Percentiles rank a stretch among this genome's conserved stretches.
These are phyloP conservation scores for Thalassiosira livingstoniorum DNA, from an alignment of 352 stramenopile species.

Conservation along the genomic window DNA sequence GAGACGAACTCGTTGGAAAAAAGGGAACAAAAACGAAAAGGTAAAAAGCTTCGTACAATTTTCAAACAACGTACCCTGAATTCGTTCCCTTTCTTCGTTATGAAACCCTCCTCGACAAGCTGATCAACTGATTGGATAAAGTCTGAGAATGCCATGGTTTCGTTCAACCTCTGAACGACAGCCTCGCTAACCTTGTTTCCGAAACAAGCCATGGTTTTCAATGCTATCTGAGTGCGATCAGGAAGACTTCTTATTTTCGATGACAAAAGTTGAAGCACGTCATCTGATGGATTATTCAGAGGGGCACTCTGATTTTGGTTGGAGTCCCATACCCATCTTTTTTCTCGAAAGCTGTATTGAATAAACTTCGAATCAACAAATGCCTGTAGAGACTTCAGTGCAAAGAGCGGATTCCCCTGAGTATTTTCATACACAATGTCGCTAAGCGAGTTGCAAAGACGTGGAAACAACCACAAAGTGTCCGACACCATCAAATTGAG, in stretches of 20 bases:
- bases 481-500: conserved; percentile 60
- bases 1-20: too few relatives aligned
- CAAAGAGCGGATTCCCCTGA: conserved; percentile 53
- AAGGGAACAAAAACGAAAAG: too few relatives aligned
- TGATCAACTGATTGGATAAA: conserved; percentile 28
- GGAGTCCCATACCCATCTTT: conserved; percentile 50
- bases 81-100: conserved; percentile 19
- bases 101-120: conserved; percentile 22
- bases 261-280: conserved; percentile 46
- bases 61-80: too few relatives aligned
- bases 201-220: conserved; percentile 54
- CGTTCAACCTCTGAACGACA: conserved; percentile 40
- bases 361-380: conserved; percentile 40
- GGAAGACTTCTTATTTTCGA: conserved; percentile 44
- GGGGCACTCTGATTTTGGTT: conserved; percentile 31
- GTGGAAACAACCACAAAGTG: conserved; percentile 44
- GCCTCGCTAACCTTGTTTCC: conserved; percentile 33
- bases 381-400: conserved; percentile 26
- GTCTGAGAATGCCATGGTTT: conserved; percentile 19
- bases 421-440: conserved; percentile 42
- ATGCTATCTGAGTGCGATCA: conserved; percentile 23
- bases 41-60: too few relatives aligned
- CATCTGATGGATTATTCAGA: conserved; percentile 39
- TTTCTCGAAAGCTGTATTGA: conserved; percentile 35
- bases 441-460: conserved; percentile 34